phyloP scores from a whole-genome alignment of 2,329 filamentous ascomycete genomes.

The Neofusicoccum cordaticola region DNA sequence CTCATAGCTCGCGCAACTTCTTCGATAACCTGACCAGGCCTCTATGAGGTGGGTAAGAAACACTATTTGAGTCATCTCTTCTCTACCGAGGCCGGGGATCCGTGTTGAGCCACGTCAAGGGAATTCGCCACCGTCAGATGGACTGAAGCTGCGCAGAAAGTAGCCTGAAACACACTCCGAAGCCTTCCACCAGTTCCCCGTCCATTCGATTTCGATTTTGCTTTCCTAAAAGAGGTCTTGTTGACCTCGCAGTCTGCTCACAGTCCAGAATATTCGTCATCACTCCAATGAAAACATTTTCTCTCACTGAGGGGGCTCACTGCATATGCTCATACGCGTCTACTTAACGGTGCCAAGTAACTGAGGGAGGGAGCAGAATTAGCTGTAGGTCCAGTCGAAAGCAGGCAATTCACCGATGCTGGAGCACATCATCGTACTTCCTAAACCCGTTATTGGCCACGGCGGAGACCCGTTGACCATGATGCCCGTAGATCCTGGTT shows the following conservation, averaged over 20 bases:
- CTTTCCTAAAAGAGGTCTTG: not conserved
- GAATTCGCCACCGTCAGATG: not conserved
- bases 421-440: not conserved
- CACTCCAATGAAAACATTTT: not conserved
- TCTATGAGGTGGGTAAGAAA: not conserved
- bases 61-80: not conserved
- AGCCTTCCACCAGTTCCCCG: not conserved
- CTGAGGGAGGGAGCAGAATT: not conserved
- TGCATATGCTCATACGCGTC: constrained; percentile 1
- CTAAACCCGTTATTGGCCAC: not conserved
- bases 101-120: not conserved
- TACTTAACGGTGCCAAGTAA: not conserved
- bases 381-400: not conserved
- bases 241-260: not conserved
- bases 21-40: not conserved
- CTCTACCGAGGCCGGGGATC: not conserved
- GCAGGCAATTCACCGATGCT: not conserved
- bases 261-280: not conserved
- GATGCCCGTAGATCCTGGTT: not conserved
- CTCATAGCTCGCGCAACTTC: no score
- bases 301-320: constrained; percentile 3
- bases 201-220: not conserved
- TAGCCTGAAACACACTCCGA: not conserved
- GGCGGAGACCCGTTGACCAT: not conserved
- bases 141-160: not conserved